Evolutionary conservation across 1,139 yeast genomes (phyloP).

Genomic region (Lodderomyces metapsilosis): DNA sequence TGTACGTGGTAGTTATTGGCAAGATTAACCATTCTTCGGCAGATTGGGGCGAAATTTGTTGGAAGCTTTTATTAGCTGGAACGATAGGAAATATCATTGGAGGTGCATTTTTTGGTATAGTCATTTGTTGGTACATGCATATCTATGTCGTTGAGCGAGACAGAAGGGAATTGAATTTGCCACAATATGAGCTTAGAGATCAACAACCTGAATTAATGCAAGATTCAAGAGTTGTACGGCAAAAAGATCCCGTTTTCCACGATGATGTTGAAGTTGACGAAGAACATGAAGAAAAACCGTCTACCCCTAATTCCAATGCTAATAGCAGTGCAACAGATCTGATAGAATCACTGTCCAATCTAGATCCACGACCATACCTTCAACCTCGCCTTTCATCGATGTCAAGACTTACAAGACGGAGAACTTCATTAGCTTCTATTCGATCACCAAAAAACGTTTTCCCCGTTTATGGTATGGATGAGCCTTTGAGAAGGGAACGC

Average conservation of each 20-base stretch:
- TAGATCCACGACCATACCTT: not conserved
- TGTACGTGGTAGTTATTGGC: constrained; percentile 65
- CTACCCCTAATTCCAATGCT: not conserved
- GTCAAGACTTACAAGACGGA: not conserved
- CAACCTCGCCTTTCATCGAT: not conserved
- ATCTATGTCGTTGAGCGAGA: constrained; percentile 69
- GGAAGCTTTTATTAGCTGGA: constrained; percentile 71
- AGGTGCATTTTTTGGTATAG: constrained; percentile 60
- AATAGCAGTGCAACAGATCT: not conserved
- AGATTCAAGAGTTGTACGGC: constrained; percentile 73
- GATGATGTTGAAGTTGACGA: constrained; percentile 10
- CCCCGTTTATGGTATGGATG: constrained; percentile 77
- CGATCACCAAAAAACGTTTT: constrained; percentile 71
- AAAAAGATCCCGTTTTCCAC: constrained; percentile 18
- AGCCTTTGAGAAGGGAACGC: constrained; percentile 52
- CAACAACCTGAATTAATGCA: constrained; percentile 75
- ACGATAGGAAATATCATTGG: constrained; percentile 72
- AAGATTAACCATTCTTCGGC: constrained; percentile 62
- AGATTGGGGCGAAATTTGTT: constrained; percentile 61
- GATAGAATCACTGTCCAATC: not conserved
- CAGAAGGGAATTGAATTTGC: constrained; percentile 56
- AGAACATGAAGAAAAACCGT: constrained; percentile 8
- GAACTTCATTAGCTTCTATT: not conserved
- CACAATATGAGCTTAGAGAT: constrained; percentile 66
- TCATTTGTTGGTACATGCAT: constrained; percentile 69